A percentile compares a stretch with the other conserved stretches of the same genome.
Evolutionary conservation across 352 stramenopile genomes (phyloP).

Genomic region (Halophytophthora batemanensis): DNA sequence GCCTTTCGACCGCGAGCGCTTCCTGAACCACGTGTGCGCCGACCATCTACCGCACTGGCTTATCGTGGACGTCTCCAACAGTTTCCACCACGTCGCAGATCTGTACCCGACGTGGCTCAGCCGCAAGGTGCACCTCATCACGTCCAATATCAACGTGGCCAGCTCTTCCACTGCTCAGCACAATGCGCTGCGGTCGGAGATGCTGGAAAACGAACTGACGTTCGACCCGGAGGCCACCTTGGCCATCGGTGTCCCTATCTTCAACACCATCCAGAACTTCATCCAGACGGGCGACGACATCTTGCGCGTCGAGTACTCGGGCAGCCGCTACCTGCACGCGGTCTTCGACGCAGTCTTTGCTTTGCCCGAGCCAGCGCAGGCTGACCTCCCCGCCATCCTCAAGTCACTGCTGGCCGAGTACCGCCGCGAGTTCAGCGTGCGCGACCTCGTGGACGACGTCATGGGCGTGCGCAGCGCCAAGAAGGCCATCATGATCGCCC

Average conservation of each 20-base stretch:
- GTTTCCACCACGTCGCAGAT: conserved; percentile 66
- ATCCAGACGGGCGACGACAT: conserved; percentile 92
- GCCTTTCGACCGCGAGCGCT: conserved; percentile 61
- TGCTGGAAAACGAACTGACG: conserved; percentile 84
- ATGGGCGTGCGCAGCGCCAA: conserved; percentile 86
- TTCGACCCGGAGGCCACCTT: conserved; percentile 85
- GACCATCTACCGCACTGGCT: conserved; percentile 91
- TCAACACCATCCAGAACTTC: conserved; percentile 92
- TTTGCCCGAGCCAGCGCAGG: conserved; percentile 17
- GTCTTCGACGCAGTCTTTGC: conserved; percentile 59
- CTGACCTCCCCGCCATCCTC: conserved; percentile 67
- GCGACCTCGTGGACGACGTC: conserved; percentile 91
- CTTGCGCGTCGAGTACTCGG: conserved; percentile 86
- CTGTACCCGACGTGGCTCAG: conserved; percentile 90
- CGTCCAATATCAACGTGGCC: conserved; percentile 89
- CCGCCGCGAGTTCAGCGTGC: conserved; percentile 46
- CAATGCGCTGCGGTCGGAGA: conserved; percentile 61
- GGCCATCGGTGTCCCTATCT: conserved; percentile 88
- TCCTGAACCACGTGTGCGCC: conserved; percentile 77
- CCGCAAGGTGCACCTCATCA: conserved; percentile 92
- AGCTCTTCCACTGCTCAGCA: conserved; percentile 71
- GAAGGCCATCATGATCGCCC: conserved; percentile 91
- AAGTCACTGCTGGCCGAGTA: conserved; percentile 57
- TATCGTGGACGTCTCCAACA: conserved; percentile 94
- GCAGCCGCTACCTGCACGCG: conserved; percentile 85